Conservation (phyloP, 768 basidiomycete species). For the Panaeolus papilionaceus region DNA sequence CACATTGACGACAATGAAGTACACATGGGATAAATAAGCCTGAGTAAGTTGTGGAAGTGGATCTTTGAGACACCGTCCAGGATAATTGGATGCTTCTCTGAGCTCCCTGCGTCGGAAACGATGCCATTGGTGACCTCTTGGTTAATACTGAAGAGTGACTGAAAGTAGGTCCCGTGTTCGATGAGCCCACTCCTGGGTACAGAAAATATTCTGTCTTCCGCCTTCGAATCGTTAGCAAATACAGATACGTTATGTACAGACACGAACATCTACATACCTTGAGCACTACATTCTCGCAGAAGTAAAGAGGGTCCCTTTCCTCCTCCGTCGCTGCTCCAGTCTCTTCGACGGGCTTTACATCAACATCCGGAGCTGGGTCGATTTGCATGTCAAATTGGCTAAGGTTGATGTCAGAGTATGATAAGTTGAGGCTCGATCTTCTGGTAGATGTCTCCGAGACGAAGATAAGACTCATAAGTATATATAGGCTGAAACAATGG, state of each 20-base stretch:
- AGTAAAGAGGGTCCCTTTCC: not conserved
- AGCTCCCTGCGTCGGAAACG: not conserved
- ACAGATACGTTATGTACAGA: too few relatives aligned
- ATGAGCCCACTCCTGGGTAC: not conserved
- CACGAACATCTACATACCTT: not conserved
- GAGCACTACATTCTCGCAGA: not conserved
- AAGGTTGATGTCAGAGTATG: not conserved
- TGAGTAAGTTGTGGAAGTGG: conserved; percentile 26
- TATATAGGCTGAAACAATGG: not conserved
- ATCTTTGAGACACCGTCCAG: conserved; percentile 22
- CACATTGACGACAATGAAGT: not conserved
- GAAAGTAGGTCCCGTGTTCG: not conserved
- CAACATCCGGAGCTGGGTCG: not conserved
- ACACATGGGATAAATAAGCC: conserved; percentile 26
- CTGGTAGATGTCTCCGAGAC: not conserved
- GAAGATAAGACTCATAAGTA: not conserved
- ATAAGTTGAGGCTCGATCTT: not conserved
- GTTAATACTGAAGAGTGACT: not conserved
- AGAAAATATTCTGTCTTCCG: not conserved
- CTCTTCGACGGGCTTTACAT: not conserved
- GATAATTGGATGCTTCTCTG: conserved; percentile 25
- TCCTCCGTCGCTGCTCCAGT: not conserved
- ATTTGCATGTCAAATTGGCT: not conserved
- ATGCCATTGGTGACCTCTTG: not conserved
- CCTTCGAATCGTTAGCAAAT: not conserved